Evolutionary conservation across 164 flowering plant genomes (phyloP).

Genomic region (Chloranthus sessilifolius): DNA sequence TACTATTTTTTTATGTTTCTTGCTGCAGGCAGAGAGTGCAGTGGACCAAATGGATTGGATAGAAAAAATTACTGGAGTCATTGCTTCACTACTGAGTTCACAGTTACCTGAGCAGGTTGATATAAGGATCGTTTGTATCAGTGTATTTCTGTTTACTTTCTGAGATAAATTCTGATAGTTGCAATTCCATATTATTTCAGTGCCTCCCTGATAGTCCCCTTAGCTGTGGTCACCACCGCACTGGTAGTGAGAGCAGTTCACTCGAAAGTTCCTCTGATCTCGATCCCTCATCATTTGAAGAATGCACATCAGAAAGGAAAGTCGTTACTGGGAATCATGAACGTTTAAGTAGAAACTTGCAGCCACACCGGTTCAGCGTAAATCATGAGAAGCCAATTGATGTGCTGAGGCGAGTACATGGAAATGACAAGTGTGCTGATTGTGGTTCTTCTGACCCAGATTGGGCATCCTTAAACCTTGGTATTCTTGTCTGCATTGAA

Average conservation of each 20-base stretch:
- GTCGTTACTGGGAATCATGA: conserved; percentile 37
- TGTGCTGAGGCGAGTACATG: conserved; percentile 51
- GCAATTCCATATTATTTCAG: conserved; percentile 14
- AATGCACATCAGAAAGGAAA: conserved; percentile 39
- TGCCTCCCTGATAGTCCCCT: conserved; percentile 21
- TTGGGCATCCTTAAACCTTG: conserved; percentile 89
- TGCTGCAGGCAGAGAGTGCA: conserved; percentile 78
- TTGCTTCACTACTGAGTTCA: conserved; percentile 76
- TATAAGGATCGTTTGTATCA: background rate
- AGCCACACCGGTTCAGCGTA: conserved; percentile 33
- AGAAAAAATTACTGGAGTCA: conserved; percentile 87
- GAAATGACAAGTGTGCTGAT: conserved; percentile 84
- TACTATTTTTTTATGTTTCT: conserved; percentile 15
- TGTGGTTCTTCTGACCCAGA: conserved; percentile 90
- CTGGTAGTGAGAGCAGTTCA: conserved; percentile 45
- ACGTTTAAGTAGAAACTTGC: conserved; percentile 37
- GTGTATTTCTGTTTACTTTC: background rate
- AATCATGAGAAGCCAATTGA: conserved; percentile 69
- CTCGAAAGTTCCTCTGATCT: conserved; percentile 65
- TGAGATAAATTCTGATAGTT: background rate
- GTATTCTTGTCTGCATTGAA: conserved; percentile 80
- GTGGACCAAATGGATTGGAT: conserved; percentile 92
- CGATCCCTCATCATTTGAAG: conserved; percentile 45
- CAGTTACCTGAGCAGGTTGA: conserved; percentile 71
- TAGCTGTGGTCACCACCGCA: conserved; percentile 11